A percentile compares a stretch with the other conserved stretches of the same genome.
These are phyloP conservation scores for Mesembryanthemum crystallinum DNA, from an alignment of 148 eudicot species.

Conservation along the genomic window DNA sequence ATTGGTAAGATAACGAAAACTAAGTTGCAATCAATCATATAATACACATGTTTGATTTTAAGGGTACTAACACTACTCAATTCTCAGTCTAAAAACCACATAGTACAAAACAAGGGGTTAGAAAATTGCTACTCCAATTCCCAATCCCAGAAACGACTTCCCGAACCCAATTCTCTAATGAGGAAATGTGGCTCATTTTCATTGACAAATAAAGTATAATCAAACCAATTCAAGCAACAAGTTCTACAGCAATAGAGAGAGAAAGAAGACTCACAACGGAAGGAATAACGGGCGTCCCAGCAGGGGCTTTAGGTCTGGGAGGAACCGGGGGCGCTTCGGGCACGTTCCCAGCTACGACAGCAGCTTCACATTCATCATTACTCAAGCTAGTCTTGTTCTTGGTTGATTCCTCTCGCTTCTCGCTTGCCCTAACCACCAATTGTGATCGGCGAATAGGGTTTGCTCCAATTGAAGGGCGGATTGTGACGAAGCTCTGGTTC, in stretches of 20 bases:
- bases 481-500: conserved; percentile 6
- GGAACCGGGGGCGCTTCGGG: conserved; percentile 79
- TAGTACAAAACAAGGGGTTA: too few relatives aligned
- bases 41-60: too few relatives aligned
- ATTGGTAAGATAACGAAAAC: too few relatives aligned
- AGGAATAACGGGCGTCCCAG: conserved; percentile 60
- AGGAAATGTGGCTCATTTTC: too few relatives aligned
- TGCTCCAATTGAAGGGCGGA: conserved; percentile 11
- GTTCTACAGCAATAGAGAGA: neutral
- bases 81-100: too few relatives aligned
- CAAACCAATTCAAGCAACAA: too few relatives aligned
- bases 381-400: conserved; percentile 41
- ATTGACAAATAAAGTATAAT: too few relatives aligned
- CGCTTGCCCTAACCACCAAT: conserved; percentile 41
- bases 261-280: conserved; percentile 53
- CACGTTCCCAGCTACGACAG: conserved; percentile 73
- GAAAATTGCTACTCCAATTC: too few relatives aligned
- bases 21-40: too few relatives aligned
- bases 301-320: conserved; percentile 53
- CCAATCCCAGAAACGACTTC: too few relatives aligned
- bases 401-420: conserved; percentile 31
- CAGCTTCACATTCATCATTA: conserved; percentile 85
- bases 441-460: conserved; percentile 7
- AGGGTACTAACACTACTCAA: too few relatives aligned
- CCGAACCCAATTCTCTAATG: too few relatives aligned